Evolutionary conservation across 768 basidiomycete species (phyloP), one percentile per base, ranked within the genome.

Genomic region (Chalciporus chontae): DNA sequence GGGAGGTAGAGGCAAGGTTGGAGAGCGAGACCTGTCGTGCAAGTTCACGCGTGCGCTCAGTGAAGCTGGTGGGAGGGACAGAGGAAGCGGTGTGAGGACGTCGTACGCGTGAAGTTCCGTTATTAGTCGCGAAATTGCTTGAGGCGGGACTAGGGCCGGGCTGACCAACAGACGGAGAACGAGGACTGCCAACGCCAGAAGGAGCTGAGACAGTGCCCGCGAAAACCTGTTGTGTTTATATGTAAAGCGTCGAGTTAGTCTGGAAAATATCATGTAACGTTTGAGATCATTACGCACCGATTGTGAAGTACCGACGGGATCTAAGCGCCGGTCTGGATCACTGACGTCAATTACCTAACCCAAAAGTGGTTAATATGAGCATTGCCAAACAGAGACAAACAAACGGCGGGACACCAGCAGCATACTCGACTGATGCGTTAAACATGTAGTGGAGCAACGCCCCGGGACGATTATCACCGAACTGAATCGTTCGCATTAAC

Each of bases 341-440:
- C 26, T 61, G 64, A 50, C 43, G 48, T 63, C 54, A 52, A 68
- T 64, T 62, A 60, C 67, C 67, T 66, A 65, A 64, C 45, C 39
- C 29, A n/a, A 59, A n/a, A 8, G 5, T 38, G 43, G 56, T 59
- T 13, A 60, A 39, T 18, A 49, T 5, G 43, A 45, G 42, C 19
- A 0, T n/a, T 9, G 43, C 19, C 15, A 34, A 53, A 47, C 39
- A 40, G n/a, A 14, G 41, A 29, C 50, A 62, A 58, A 63, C 23
- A 53, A 47, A 4, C 8, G 44, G 51, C 40, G 52, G 29, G 42
- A 1, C 26, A 24, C 26, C 13, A n/a, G 27, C 15, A 29, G 9
- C n/a, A 53, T 40, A 23, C 31, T 43, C 37, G 48, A 21, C 27
- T 9, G 36, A 36, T 19, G 29, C 18, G 10, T 27, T 29, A 17